Base-by-base conservation (phyloP, 805 yeast genomes). In the Diddensiella transvaalensis region DNA sequence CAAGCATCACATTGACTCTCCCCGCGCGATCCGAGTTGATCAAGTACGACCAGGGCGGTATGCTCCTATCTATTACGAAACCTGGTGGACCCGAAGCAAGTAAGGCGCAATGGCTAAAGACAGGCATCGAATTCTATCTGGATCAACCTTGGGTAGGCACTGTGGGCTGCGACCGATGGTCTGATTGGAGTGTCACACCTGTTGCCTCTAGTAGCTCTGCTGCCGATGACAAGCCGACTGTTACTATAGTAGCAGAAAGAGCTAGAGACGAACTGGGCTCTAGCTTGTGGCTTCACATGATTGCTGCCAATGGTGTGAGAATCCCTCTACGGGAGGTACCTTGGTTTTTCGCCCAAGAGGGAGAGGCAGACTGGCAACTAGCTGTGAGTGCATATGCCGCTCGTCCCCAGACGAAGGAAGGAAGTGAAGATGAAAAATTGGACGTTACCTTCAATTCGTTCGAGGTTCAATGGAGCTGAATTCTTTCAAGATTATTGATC, bases 121-220 rank as follows among this genome's bases (percentile, higher is more conserved):
- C 10, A 4, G 43, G 43, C 6, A 40, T 40, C 8, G 43, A 40
- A 40, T 22, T 40, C 22, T 40, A 40, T 33, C 26, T 40, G 15
- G 43, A 23, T 22, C 33, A 40, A 17, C 43, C 43, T 4, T 40
- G 43, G 43, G 24, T 40, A 6, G 43, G 43, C 4, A 40, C 43
- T 22, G 43, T 40, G 4, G 43, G 33, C 10, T 40, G 43, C 19
- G 43, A 40, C 33, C 43, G 33, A 6, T 40, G 43, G 43, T 15
- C 43, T 13, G 43, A 40, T 22, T 40, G 43, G 43, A 40, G 43
- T 24, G 24, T 40, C 17, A 18, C 33, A 4, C 26, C 43, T 11
- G n/a, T 40, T 17, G 22, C 32, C 17, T 17, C 33, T 17, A 17
- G 10, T 40, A 23, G 17, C 18, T 4, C 33, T 5, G 21, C 22